Percentiles rank a stretch among this genome's conserved stretches.
Evolutionary conservation across 192 early-diverging fungal genomes (phyloP).

Genomic region (Dispira parvispora): DNA sequence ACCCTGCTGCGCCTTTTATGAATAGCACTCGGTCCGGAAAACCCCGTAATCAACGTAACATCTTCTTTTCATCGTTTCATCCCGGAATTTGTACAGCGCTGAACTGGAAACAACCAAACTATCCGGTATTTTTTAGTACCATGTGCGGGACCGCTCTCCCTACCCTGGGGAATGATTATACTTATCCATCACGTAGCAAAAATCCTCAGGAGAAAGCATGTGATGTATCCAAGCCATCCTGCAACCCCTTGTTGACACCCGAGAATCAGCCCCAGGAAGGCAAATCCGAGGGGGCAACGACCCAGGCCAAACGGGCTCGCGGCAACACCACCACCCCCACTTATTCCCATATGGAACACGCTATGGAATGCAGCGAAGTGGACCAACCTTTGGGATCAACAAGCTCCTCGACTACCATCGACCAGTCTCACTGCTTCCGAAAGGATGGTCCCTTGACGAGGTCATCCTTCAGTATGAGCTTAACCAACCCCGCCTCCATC

Average conservation of each 20-base stretch:
- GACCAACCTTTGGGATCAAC: too few relatives aligned
- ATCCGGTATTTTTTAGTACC: slow-evolving; percentile 86
- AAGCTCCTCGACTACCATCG: not conserved
- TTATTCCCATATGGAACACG: not conserved
- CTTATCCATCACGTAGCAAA: too few relatives aligned
- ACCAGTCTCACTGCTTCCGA: not conserved
- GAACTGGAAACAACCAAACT: slow-evolving; percentile 99
- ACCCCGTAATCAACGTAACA: slow-evolving; percentile 26
- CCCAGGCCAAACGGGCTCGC: slow-evolving; percentile 13
- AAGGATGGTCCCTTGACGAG: not conserved
- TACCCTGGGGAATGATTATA: slow-evolving; percentile 11
- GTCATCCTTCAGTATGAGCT: not conserved
- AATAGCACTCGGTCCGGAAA: not conserved
- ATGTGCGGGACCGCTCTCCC: slow-evolving; percentile 46
- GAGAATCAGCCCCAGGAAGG: slow-evolving; percentile 19
- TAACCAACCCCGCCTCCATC: slow-evolving; percentile 32
- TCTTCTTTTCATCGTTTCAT: slow-evolving; percentile 87
- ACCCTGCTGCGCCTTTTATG: slow-evolving; percentile 14
- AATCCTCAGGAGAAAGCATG: too few relatives aligned
- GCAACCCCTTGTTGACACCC: slow-evolving; percentile 11
- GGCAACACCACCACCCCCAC: not conserved
- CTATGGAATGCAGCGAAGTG: too few relatives aligned
- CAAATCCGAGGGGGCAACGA: slow-evolving; percentile 10
- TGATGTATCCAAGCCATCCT: too few relatives aligned
- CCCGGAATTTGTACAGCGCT: slow-evolving; percentile 78